These are phyloP conservation scores for Ustilago sp. DNA, from an alignment of 1,284 basidiomycete species.

Conservation along the genomic window DNA sequence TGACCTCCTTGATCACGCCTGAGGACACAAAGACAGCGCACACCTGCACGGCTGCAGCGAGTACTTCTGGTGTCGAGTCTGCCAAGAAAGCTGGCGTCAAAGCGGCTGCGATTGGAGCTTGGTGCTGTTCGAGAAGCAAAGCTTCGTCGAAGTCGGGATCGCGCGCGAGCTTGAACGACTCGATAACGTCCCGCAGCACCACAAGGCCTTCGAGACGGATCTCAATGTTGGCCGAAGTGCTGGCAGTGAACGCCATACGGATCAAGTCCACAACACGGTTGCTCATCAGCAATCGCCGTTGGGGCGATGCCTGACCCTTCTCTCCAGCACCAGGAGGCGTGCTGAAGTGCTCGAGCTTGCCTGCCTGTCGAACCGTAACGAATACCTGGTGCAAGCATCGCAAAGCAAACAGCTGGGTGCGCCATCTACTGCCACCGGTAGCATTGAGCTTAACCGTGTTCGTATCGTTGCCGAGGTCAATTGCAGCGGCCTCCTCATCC, in stretches of 20 bases:
- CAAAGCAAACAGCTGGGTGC: constrained; percentile 94
- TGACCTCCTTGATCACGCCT: constrained; percentile 91
- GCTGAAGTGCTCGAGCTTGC: constrained; percentile 70
- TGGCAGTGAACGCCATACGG: constrained; percentile 97
- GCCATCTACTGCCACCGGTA: constrained; percentile 76
- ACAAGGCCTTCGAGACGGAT: constrained; percentile 92
- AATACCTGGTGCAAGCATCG: constrained; percentile 93
- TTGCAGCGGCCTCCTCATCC: constrained; percentile 91
- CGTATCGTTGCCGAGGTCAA: constrained; percentile 70
- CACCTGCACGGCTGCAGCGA: constrained; percentile 90
- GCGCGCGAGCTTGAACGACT: constrained; percentile 86
- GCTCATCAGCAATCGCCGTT: constrained; percentile 75
- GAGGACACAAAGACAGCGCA: constrained; percentile 95
- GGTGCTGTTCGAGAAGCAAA: constrained; percentile 94
- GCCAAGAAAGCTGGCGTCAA: constrained; percentile 96
- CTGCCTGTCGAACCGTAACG: constrained; percentile 78
- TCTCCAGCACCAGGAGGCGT: constrained; percentile 75
- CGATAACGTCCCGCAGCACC: constrained; percentile 90
- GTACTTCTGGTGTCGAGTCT: constrained; percentile 94
- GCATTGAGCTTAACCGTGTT: constrained; percentile 39
- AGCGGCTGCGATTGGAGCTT: constrained; percentile 97
- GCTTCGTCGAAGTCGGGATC: constrained; percentile 94
- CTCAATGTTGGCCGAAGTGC: constrained; percentile 92
- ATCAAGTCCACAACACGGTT: constrained; percentile 91
- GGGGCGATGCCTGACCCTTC: constrained; percentile 72